Evolutionary conservation across 2,329 filamentous ascomycete genomes (phyloP), one percentile per base, ranked within the genome.

Genomic region (Elsinoe australis): DNA sequence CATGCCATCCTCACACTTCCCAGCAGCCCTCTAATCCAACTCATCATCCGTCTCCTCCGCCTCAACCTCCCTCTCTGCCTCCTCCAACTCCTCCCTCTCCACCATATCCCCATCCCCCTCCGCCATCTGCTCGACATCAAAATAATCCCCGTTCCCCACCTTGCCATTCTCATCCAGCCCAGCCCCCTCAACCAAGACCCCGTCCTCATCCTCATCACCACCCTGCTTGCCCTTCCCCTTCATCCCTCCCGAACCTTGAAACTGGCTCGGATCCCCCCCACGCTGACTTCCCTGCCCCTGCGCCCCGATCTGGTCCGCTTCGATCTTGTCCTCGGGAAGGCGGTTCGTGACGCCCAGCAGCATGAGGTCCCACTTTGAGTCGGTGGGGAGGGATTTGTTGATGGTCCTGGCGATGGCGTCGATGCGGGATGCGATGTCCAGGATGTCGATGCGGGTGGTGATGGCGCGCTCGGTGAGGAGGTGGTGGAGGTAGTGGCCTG

Each of bases 111-210:
- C 39, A 10, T 44, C 39, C 3, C 39, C 39, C 24, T 44, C 39
- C 39, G 31, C 9, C 39, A 44, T 44, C 24, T 44, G 22, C 22
- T 44, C 39, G 5, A 44, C 39, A 31, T 44, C 39, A 18, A 26
- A 44, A 26, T 26, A 44, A 9, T 44, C 39, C 6, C 39, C 39
- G 24, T 26, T 18, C 39, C 39, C 39, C 26, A 29, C 12, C 12
- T 15, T 26, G 5, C 39, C 39, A 31, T 44, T 44, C 39, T 44
- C 39, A 31, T 29, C 26, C 26, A 29, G 26, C 26, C 26, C 26
- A 7, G 7, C 26, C 26, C 7, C 26, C 26, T 29, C 26, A 12
- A 24, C 39, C 14, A 44, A 31, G n/a, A 44, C 7, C 5, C 39
- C 39, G 12, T 44, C 26, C 24, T 5, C 39, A 6, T 44, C 24